Conservation (phyloP, 1,139 yeast species). For the Dujonia santamariae region DNA sequence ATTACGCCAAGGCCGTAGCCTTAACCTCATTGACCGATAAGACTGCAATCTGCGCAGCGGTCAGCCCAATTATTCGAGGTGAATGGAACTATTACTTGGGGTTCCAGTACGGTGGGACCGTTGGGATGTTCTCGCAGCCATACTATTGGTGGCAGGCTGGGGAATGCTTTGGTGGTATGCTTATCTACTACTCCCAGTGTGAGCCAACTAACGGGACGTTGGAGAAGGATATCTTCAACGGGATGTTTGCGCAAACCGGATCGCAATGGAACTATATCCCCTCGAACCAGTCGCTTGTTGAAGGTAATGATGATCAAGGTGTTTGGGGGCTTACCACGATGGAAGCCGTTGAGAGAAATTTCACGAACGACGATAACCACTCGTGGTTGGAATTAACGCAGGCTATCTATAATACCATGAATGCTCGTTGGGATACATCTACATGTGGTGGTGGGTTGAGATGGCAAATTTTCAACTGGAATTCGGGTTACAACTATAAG, state of each 20-base stretch:
- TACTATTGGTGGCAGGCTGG: slow-evolving; percentile 78
- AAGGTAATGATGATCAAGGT: slow-evolving; percentile 73
- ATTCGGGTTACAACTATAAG: slow-evolving; percentile 74
- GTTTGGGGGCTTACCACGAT: slow-evolving; percentile 64
- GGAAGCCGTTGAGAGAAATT: slow-evolving; percentile 61
- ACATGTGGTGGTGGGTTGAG: slow-evolving; percentile 75
- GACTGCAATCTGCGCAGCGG: slow-evolving; percentile 50
- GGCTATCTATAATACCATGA: slow-evolving; percentile 76
- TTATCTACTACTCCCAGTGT: slow-evolving; percentile 53
- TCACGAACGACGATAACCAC: slow-evolving; percentile 44
- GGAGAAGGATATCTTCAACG: slow-evolving; percentile 34
- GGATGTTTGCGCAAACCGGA: slow-evolving; percentile 53
- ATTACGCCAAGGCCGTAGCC: slow-evolving; percentile 1
- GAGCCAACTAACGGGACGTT: slow-evolving; percentile 40
- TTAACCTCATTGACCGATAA: slow-evolving; percentile 6
- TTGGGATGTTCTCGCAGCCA: slow-evolving; percentile 57
- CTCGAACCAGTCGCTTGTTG: slow-evolving; percentile 56
- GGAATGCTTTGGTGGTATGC: slow-evolving; percentile 61
- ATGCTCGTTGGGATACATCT: slow-evolving; percentile 65
- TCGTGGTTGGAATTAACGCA: slow-evolving; percentile 71
- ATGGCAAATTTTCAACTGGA: slow-evolving; percentile 83
- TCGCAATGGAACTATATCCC: slow-evolving; percentile 53
- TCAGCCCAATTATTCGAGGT: slow-evolving; percentile 45
- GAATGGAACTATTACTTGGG: slow-evolving; percentile 61
- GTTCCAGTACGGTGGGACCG: slow-evolving; percentile 48